phyloP scores from a whole-genome alignment of 768 basidiomycete species.

The Fomitopsis pulvina region DNA sequence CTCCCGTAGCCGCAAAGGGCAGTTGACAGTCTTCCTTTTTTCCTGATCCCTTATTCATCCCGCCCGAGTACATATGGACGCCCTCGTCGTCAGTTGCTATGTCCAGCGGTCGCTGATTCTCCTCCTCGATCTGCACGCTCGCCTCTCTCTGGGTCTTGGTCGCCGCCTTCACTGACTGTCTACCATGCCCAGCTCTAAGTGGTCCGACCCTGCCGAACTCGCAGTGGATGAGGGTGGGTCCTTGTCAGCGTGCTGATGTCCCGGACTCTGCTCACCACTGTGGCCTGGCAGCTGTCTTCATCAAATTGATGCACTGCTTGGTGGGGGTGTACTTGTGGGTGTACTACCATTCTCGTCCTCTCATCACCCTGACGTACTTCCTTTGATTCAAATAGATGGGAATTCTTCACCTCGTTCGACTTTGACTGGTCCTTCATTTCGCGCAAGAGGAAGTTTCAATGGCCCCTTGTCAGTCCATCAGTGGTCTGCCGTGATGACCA shows the following conservation, averaged over 20 bases:
- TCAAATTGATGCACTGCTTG: conserved; percentile 35
- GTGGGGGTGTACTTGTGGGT: conserved; percentile 37
- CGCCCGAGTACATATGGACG: conserved; percentile 4
- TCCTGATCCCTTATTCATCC: not conserved
- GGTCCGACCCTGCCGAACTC: conserved; percentile 32
- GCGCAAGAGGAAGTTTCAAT: conserved; percentile 36
- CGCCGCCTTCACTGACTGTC: not conserved
- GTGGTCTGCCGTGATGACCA: not conserved
- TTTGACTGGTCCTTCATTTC: conserved; percentile 37
- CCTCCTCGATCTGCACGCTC: not conserved
- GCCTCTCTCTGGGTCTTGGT: not conserved
- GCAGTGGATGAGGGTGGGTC: conserved; percentile 30
- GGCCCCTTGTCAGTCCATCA: conserved; percentile 35
- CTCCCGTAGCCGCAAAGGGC: not conserved
- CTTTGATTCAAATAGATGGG: conserved; percentile 30
- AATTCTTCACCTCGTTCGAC: conserved; percentile 32
- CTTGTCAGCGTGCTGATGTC: not conserved
- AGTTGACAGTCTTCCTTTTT: not conserved
- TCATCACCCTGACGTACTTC: not conserved
- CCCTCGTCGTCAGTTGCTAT: conserved; percentile 4
- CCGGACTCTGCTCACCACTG: not conserved
- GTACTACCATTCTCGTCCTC: not conserved
- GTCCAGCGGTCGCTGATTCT: conserved; percentile 6
- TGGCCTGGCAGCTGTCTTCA: conserved; percentile 28
- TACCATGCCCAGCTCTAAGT: conserved; percentile 28